phyloP scores from a whole-genome alignment of 1,139 yeast species.

The Taphrina betulina region DNA sequence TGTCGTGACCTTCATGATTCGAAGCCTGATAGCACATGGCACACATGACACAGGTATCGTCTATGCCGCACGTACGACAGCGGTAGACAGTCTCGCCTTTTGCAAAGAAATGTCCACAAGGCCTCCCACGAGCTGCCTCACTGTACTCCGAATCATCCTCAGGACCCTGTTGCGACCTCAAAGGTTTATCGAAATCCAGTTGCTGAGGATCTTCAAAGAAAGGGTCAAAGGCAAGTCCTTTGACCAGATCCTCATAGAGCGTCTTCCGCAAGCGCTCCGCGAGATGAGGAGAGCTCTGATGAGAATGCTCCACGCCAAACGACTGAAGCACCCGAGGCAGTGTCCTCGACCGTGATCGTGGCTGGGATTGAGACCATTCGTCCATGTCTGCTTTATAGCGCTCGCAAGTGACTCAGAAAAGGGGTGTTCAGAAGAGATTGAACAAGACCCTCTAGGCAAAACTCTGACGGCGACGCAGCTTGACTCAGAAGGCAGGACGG shows the following conservation, averaged over 20 bases:
- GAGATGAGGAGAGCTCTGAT: background rate
- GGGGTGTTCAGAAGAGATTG: no score
- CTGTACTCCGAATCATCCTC: conserved; percentile 9
- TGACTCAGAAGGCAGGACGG: no score
- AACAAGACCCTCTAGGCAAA: no score
- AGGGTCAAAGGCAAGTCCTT: background rate
- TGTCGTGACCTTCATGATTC: conserved; percentile 72
- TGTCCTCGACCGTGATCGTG: no score
- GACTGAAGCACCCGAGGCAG: conserved; percentile 1
- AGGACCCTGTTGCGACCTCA: conserved; percentile 9
- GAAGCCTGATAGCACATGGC: conserved; percentile 70
- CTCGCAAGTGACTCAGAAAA: no score
- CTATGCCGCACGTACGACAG: conserved; percentile 78
- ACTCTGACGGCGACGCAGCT: no score
- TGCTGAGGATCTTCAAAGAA: conserved; percentile 3
- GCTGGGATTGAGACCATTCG: no score
- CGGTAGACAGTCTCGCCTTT: conserved; percentile 87
- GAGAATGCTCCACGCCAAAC: conserved; percentile 1
- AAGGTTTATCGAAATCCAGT: background rate
- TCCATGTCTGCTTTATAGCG: no score
- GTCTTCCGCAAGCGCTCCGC: background rate
- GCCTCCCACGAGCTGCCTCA: conserved; percentile 23
- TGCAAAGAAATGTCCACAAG: conserved; percentile 73
- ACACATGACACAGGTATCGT: conserved; percentile 85
- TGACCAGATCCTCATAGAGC: conserved; percentile 1